phyloP scores from a whole-genome alignment of 1,284 basidiomycete genomes.

The Moesziomyces parantarcticus region DNA sequence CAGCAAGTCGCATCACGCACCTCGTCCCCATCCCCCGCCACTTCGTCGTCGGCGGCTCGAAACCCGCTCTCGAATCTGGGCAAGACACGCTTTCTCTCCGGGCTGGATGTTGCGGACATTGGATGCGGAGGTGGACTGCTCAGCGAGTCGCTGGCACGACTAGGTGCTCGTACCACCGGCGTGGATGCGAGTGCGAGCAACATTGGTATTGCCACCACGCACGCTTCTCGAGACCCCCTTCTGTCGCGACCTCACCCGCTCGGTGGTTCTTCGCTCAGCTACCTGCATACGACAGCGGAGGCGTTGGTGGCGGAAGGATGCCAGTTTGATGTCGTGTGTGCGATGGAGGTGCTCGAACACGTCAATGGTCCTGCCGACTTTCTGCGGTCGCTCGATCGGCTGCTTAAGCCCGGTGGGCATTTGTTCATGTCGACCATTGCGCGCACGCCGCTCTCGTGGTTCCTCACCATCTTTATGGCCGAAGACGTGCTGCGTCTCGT shows the following conservation, averaged over 20 bases:
- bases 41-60: constrained; percentile 51
- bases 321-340: constrained; percentile 89
- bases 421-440: constrained; percentile 96
- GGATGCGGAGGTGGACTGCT: constrained; percentile 96
- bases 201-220: constrained; percentile 84
- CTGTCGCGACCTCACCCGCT: constrained; percentile 24
- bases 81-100: constrained; percentile 67
- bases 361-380: constrained; percentile 91
- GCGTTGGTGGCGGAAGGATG: constrained; percentile 73
- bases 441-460: constrained; percentile 87
- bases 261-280: constrained; percentile 70
- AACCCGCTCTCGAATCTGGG: constrained; percentile 64
- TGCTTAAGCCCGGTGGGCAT: constrained; percentile 84
- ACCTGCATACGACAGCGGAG: constrained; percentile 85
- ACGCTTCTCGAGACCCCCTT: constrained; percentile 81
- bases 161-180: constrained; percentile 86
- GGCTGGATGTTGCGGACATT: constrained; percentile 81
- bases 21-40: neutral
- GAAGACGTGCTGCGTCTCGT: constrained; percentile 84
- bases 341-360: constrained; percentile 98
- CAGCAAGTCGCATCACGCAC: constrained; percentile 23
- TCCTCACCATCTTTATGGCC: constrained; percentile 89
- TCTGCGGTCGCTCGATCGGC: constrained; percentile 57
- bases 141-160: constrained; percentile 88
- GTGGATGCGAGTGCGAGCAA: constrained; percentile 91